Percentiles rank a stretch among this genome's conserved stretches.
Evolutionary conservation across 78 protist species (phyloP).

Genomic region (Dictyostelium intermedium): DNA sequence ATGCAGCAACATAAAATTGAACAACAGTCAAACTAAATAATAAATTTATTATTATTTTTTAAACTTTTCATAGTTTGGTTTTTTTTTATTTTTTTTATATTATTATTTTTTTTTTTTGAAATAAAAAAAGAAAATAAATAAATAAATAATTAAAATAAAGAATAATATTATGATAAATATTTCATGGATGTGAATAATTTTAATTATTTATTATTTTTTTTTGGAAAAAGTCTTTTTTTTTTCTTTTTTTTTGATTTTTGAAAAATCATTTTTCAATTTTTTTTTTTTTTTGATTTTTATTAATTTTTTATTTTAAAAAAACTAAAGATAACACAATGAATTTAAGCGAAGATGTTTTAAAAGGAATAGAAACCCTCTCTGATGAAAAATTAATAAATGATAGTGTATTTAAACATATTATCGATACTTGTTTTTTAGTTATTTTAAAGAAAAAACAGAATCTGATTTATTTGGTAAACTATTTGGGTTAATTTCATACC

Average conservation of each 20-base stretch:
- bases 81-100: not conserved
- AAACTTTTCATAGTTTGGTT: not conserved
- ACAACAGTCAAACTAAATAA: conserved; percentile 10
- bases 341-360: conserved; percentile 68
- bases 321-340: not conserved
- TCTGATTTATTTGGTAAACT: conserved; percentile 3
- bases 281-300: not conserved
- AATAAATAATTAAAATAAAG: too few relatives aligned
- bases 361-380: conserved; percentile 56
- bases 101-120: not conserved
- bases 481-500: not conserved
- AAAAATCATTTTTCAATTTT: not conserved
- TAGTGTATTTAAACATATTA: conserved; percentile 26
- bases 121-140: too few relatives aligned
- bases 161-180: too few relatives aligned
- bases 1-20: not conserved
- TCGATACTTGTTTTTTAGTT: conserved; percentile 46
- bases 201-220: too few relatives aligned
- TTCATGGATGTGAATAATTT: too few relatives aligned
- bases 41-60: not conserved
- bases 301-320: not conserved
- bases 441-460: conserved; percentile 45
- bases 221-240: not conserved
- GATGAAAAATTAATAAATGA: conserved; percentile 45
- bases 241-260: too few relatives aligned